Evolutionary conservation across 192 early-diverging fungal species (phyloP), one percentile per base, ranked within the genome.

Genomic region (Umbelopsis sp.): DNA sequence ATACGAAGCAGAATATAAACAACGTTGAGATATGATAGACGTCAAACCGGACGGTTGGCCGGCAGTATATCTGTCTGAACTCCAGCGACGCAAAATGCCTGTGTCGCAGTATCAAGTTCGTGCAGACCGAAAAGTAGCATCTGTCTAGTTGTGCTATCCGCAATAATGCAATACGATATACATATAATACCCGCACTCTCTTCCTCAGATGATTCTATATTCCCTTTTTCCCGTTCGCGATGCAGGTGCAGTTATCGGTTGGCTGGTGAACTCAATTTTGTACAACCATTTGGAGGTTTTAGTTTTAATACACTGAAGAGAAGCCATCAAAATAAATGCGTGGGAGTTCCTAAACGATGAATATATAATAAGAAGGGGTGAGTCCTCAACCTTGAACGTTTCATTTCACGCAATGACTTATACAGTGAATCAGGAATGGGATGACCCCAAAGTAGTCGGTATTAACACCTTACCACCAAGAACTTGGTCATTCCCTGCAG

Each of bases 401-500:
- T 35, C 27, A 27, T 30, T 27, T 30, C 33, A 35, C 25, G 30
- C 18, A 22, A 61, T 61, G 55, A 61, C 55, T 35, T 61, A 12
- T 25, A 61, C 27, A 35, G 55, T 61, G 2, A 30, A 16, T 18
- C 55, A 16, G 2, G 55, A 61, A 61, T 69, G 67, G 67, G 67
- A 69, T 25, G 51, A 69, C 49, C 49, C 67, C 25, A 52, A 69
- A 11, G 18, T 69, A 21, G 51, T 69, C 2, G 49, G 51, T 10
- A 41, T 69, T 11, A 69, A 69, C n/a, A 48, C 23, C 18, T 16
- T 69, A 41, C 67, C 67, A 6, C 41, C 67, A 9, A 47, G 67
- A 49, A 48, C 67, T 30, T 35, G 49, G 35, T 69, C 67, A 15
- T 69, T 69, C 27, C 67, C 67, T 23, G 67, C 37, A 51, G 33